These are phyloP conservation scores for Colletotrichum abscissum DNA, from an alignment of 2,329 filamentous ascomycete genomes.

Conservation along the genomic window DNA sequence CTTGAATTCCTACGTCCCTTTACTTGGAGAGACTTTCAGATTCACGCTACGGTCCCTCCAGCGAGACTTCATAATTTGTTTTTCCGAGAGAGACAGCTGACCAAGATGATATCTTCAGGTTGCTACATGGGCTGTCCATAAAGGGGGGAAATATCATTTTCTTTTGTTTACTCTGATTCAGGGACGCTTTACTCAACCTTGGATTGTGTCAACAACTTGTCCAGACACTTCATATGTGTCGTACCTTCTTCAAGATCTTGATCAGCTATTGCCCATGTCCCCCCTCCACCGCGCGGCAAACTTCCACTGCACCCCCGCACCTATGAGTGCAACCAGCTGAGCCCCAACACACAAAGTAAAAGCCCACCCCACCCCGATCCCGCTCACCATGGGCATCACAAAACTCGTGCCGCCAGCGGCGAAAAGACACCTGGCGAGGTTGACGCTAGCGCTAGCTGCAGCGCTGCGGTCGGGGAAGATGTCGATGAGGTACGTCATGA, in stretches of 20 bases:
- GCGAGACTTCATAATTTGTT: too few relatives aligned
- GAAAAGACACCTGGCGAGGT: conserved; percentile 62
- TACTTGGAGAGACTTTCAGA: background rate
- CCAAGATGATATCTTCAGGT: too few relatives aligned
- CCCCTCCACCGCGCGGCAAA: conserved; percentile 51
- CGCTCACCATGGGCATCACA: conserved; percentile 60
- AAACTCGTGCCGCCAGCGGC: conserved; percentile 57
- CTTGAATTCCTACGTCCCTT: background rate
- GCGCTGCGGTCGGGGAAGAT: conserved; percentile 61
- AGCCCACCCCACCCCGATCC: conserved; percentile 42
- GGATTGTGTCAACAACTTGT: too few relatives aligned
- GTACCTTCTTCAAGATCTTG: background rate
- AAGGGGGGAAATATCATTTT: background rate
- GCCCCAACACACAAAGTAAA: conserved; percentile 58
- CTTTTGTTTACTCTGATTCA: background rate
- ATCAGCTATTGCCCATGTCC: conserved; percentile 18
- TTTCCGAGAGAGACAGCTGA: background rate
- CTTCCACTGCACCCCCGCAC: conserved; percentile 56
- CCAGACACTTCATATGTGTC: background rate
- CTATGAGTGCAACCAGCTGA: conserved; percentile 57
- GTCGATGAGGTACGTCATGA: conserved; percentile 66
- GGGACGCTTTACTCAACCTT: too few relatives aligned
- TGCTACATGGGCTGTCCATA: background rate
- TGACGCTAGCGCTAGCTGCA: conserved; percentile 63
- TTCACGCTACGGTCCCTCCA: too few relatives aligned